Evolutionary conservation across 192 early-diverging fungal species (phyloP), one percentile per base, ranked within the genome.

Genomic region (Gaertneriomyces semiglobifer): DNA sequence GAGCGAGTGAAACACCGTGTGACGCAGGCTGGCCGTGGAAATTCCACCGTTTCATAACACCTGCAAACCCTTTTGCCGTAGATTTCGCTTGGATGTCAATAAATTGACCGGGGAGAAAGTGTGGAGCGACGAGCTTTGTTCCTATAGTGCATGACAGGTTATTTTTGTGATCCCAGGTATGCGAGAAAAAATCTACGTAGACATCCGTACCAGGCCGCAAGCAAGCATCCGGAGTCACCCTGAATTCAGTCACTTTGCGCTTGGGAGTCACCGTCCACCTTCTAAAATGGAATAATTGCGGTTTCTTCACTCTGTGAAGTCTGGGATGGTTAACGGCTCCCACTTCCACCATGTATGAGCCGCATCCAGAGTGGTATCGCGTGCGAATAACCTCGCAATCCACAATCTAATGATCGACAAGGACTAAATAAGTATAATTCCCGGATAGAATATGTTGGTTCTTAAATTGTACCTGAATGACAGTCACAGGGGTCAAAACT

Each of bases 11-110:
- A 40, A 83, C 86, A 83, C 96, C 96, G 79, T 98, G 96, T 25
- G 92, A 89, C n/a, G 96, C 96, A 18, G 86, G 88, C 16, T 90
- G 84, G 71, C 96, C 96, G 46, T 79, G 84, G 72, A 96, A 96
- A 40, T 88, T 88, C 86, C 89, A 93, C 75, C 94, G 86, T 86
- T 98, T 98, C 94, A 98, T 98, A 6, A 87, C 92, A 67, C 96
- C 96, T 65, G 90, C 89, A 79, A 96, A 96, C 14, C 95, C 95
- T 74, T 98, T 98, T 62, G 92, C 93, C 46, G 89, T 84, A 19
- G 88, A 84, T 59, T 88, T 88, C 8, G 89, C 93, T 39, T 91
- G 87, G 54, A 89, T 86, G 70, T 98, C 96, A 8, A 98, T 92
- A 79, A 82, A 93, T 77, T 96, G 96, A 10, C 96, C 96, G n/a